phyloP scores from a whole-genome alignment of 257 asterid genomes.

The Hygrophila difformis region DNA sequence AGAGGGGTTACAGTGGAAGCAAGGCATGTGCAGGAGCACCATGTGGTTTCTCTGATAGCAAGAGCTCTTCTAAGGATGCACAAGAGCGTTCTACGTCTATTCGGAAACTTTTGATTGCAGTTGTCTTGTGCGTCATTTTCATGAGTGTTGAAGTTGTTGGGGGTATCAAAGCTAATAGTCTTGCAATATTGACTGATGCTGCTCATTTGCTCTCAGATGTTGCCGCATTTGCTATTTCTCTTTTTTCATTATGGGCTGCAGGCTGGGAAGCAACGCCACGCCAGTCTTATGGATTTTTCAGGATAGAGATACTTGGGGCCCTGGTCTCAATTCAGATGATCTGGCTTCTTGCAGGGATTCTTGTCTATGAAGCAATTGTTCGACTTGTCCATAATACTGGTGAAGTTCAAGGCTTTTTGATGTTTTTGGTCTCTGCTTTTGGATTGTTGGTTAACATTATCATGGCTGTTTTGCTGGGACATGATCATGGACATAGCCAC shows the following conservation, averaged over 20 bases:
- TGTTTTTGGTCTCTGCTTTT: slow-evolving; percentile 77
- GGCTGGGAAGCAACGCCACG: slow-evolving; percentile 98
- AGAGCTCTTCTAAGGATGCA: slow-evolving; percentile 49
- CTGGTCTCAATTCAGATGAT: slow-evolving; percentile 82
- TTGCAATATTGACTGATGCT: slow-evolving; percentile 79
- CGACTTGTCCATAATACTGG: slow-evolving; percentile 53
- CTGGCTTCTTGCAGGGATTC: slow-evolving; percentile 93
- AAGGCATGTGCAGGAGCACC: slow-evolving; percentile 66
- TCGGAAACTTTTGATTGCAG: slow-evolving; percentile 64
- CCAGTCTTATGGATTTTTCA: slow-evolving; percentile 82
- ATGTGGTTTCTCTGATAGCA: slow-evolving; percentile 74
- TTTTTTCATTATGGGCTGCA: slow-evolving; percentile 88
- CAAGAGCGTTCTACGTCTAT: slow-evolving; percentile 72
- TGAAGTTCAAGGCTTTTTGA: slow-evolving; percentile 75
- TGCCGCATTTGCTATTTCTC: slow-evolving; percentile 86
- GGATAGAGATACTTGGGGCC: slow-evolving; percentile 87
- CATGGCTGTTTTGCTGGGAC: slow-evolving; percentile 81
- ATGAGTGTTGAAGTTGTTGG: slow-evolving; percentile 83
- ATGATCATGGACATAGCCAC: slow-evolving; percentile 73
- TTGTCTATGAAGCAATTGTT: slow-evolving; percentile 85
- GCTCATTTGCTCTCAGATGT: slow-evolving; percentile 90
- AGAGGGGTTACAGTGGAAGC: slow-evolving; percentile 34
- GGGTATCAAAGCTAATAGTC: slow-evolving; percentile 85
- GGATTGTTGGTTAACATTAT: slow-evolving; percentile 69
- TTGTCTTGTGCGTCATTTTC: slow-evolving; percentile 56